phyloP scores from a whole-genome alignment of 2,329 filamentous ascomycete species.

The Thielaviopsis euricoi region DNA sequence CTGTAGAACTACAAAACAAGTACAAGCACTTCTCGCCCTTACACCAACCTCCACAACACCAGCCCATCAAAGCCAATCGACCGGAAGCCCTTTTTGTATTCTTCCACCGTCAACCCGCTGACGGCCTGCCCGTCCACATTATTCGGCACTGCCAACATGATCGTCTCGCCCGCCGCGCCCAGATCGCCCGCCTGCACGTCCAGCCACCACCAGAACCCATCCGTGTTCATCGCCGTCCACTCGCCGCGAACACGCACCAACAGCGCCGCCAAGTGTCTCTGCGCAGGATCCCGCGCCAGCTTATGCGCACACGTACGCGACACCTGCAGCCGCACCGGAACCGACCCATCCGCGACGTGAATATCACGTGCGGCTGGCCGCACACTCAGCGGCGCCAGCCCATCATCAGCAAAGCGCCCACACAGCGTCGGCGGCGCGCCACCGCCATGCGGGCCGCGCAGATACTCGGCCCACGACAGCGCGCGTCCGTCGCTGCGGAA shows the following conservation, averaged over 20 bases:
- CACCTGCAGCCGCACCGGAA: constrained; percentile 62
- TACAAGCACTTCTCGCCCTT: not conserved
- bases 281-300: not conserved
- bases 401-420: constrained; percentile 29
- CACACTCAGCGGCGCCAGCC: constrained; percentile 41
- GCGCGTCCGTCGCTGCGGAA: constrained; percentile 56
- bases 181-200: constrained; percentile 54
- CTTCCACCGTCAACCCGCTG: constrained; percentile 30
- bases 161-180: constrained; percentile 50
- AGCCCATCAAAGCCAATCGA: constrained; percentile 21
- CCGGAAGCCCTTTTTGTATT: constrained; percentile 22
- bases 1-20: not conserved
- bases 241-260: constrained; percentile 1
- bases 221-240: constrained; percentile 53
- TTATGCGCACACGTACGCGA: constrained; percentile 58
- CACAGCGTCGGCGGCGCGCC: constrained; percentile 32
- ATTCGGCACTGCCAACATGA: constrained; percentile 47
- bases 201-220: constrained; percentile 66
- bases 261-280: not conserved
- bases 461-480: constrained; percentile 69
- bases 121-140: constrained; percentile 29
- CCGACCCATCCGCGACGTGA: constrained; percentile 34
- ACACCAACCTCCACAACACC: constrained; percentile 34
- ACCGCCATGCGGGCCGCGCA: constrained; percentile 39
- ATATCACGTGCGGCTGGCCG: constrained; percentile 37